Evolutionary conservation across 768 basidiomycete species (phyloP).

Genomic region (Xerocomellus amylosporus): DNA sequence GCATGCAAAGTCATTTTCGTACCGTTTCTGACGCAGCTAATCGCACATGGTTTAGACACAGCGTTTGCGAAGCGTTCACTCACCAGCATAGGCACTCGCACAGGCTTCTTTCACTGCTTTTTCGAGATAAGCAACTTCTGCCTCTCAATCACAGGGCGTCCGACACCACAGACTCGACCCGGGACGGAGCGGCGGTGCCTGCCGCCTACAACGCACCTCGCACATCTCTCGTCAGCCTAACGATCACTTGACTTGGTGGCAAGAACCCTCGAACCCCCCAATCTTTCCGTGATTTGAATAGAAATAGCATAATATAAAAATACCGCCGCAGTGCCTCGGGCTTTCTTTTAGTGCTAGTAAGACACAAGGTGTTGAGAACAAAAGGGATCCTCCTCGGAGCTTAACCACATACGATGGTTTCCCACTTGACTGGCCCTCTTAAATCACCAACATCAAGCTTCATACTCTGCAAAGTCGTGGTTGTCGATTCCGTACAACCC

Average conservation of each 20-base stretch:
- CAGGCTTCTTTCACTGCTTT: slow-evolving; percentile 23
- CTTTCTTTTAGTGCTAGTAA: not conserved
- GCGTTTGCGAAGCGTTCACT: not conserved
- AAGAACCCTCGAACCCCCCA: too few species aligned
- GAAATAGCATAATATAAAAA: too few species aligned
- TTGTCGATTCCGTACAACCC: not conserved
- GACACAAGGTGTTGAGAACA: not conserved
- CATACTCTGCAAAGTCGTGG: not conserved
- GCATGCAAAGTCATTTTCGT: slow-evolving; percentile 1
- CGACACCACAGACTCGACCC: slow-evolving; percentile 29
- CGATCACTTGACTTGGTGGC: not conserved
- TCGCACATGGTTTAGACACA: slow-evolving; percentile 4
- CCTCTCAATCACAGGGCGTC: slow-evolving; percentile 16
- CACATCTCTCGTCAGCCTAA: not conserved
- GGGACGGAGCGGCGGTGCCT: slow-evolving; percentile 19
- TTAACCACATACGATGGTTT: not conserved
- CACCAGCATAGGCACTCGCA: slow-evolving; percentile 21
- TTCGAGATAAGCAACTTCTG: slow-evolving; percentile 13
- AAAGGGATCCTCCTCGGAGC: not conserved
- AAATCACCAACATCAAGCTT: not conserved
- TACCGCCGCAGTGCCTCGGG: not conserved
- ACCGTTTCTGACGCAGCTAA: slow-evolving; percentile 25
- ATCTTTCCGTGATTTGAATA: too few species aligned
- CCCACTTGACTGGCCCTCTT: not conserved
- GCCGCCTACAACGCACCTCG: slow-evolving; percentile 8